Evolutionary conservation across 345 rosid genomes (phyloP).

Genomic region (Triadica sebifera): DNA sequence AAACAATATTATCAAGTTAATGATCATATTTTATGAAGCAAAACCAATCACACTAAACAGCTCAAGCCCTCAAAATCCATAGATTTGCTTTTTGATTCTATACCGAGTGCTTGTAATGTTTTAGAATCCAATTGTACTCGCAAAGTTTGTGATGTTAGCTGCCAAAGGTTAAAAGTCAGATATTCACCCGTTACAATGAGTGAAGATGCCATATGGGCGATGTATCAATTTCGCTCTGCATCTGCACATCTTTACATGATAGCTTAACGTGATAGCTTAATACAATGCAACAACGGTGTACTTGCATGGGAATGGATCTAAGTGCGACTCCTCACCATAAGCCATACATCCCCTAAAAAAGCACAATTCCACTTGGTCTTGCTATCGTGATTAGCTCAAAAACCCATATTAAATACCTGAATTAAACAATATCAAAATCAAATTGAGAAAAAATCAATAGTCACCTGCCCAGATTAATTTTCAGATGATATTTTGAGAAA

Average conservation of each 20-base stretch:
- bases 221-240: neutral
- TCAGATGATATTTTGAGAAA: too few species aligned
- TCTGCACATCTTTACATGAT: neutral
- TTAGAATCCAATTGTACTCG: neutral
- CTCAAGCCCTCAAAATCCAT: too few species aligned
- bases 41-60: too few species aligned
- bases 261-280: neutral
- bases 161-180: neutral
- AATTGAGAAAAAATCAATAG: too few species aligned
- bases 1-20: too few species aligned
- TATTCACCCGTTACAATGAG: constrained; percentile 4
- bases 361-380: neutral
- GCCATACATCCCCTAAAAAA: neutral
- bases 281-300: neutral
- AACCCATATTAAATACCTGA: neutral
- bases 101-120: too few species aligned
- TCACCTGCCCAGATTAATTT: too few species aligned
- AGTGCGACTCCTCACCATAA: neutral
- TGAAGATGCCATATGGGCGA: neutral
- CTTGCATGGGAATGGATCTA: neutral
- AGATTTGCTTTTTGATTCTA: too few species aligned
- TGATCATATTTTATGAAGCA: too few species aligned
- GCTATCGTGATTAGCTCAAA: neutral
- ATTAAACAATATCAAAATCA: neutral
- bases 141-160: neutral